Base-by-base conservation (phyloP, 148 eudicot species). In the Gaultheria prostrata region DNA sequence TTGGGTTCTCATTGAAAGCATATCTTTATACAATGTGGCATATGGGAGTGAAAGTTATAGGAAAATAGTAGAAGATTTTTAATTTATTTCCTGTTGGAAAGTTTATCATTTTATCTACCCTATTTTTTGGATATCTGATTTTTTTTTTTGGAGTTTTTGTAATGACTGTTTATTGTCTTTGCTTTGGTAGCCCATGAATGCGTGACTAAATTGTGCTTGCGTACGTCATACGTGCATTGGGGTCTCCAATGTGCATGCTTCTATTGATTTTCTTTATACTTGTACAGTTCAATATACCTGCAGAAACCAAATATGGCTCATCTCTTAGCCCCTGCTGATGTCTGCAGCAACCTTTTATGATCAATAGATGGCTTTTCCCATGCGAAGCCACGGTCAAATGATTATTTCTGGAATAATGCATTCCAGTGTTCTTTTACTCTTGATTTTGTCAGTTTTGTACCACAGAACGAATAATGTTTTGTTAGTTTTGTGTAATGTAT, bases 301-400 rank as follows among this genome's bases (percentile, higher is more conserved):
- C 70, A 35, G 4, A 76, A 79, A 32, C 49, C 3, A 9, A 78
- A 78, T 51, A 32, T 33, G n/a, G 33, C 48, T 18, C 28, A 18
- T 79, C 43, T 79, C 81, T 54, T 79, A 21, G 80, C 18, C 81
- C 69, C 35, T 56, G 49, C 18, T 33, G 12, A 35, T 57, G 48
- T 50, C 67, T 78, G 67, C 26, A 2, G 48, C 2, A 14, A 30
- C 14, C 20, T 78, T 32, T 39, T 78, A 5, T 78, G 18, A 28
- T 9, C 1, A 18, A 24, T 78, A 2, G 0, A 3, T 18, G 49
- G 61, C 70, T 45, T 35, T 56, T 79, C 35, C 2, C 11, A 4
- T 43, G 43, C 8, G 30, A 8, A 9, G 32, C 61, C n/a, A 2
- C 3, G 30, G 20, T 20, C 33, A 30, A 48, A 28, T 30, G 24